Percentiles rank a stretch among this genome's conserved stretches.
These are phyloP conservation scores for Chalciporus sp. DNA, from an alignment of 1,284 basidiomycete species.

Conservation along the genomic window DNA sequence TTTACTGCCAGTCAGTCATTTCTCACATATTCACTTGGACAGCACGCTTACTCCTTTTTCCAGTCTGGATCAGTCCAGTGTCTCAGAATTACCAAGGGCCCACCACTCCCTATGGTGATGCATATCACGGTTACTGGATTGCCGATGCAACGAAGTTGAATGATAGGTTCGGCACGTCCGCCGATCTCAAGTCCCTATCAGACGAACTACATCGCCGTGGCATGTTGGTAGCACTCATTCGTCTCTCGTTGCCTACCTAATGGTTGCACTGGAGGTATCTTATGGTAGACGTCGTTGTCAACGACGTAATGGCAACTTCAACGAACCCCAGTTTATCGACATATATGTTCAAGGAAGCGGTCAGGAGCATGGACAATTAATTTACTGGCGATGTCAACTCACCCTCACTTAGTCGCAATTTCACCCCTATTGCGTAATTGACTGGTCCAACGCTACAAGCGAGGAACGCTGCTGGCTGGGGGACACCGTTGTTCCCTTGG, in stretches of 20 bases:
- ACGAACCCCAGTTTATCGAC: conserved; percentile 56
- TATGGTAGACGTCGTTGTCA: conserved; percentile 78
- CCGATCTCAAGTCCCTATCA: conserved; percentile 63
- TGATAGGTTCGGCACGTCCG: conserved; percentile 60
- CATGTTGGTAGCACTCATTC: conserved; percentile 50
- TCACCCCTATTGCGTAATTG: conserved; percentile 38
- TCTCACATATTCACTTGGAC: not conserved
- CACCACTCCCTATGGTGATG: conserved; percentile 60
- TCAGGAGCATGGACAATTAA: conserved; percentile 39
- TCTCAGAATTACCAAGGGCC: conserved; percentile 63
- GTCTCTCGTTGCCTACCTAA: conserved; percentile 18
- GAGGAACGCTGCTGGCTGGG: conserved; percentile 79
- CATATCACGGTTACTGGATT: conserved; percentile 69
- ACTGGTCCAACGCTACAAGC: conserved; percentile 64
- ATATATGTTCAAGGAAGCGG: conserved; percentile 63
- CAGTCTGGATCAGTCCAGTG: conserved; percentile 64
- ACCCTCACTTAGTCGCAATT: conserved; percentile 35
- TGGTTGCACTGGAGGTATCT: conserved; percentile 39
- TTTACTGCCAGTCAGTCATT: conserved; percentile 53
- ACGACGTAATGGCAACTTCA: conserved; percentile 67
- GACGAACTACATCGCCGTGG: conserved; percentile 61
- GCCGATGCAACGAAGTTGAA: conserved; percentile 64
- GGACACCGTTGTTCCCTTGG: conserved; percentile 59
- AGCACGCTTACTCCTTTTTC: not conserved
- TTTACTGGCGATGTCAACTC: conserved; percentile 1